phyloP scores from a whole-genome alignment of 768 basidiomycete species.

The Suillus hirtellus region DNA sequence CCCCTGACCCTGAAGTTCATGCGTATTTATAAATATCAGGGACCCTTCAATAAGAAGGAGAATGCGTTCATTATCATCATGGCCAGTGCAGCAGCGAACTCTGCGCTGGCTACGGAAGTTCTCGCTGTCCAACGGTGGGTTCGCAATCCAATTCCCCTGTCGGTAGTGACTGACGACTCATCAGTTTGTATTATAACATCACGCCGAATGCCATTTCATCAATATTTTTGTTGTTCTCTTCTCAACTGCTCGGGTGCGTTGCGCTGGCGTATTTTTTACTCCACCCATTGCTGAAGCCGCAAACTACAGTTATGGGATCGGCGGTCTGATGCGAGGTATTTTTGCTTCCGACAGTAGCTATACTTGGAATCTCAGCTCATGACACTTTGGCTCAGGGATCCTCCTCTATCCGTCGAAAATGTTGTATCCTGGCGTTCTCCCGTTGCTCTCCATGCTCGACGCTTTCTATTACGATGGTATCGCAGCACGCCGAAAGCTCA shows the following conservation, averaged over 20 bases:
- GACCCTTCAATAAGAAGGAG: slow-evolving; percentile 62
- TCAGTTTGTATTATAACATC: slow-evolving; percentile 47
- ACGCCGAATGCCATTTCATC: slow-evolving; percentile 46
- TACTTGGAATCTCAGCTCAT: not conserved
- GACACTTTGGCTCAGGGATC: slow-evolving; percentile 14
- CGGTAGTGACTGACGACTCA: not conserved
- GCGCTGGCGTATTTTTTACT: not conserved
- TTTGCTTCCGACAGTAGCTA: not conserved
- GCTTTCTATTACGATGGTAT: slow-evolving; percentile 43
- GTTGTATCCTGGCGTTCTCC: slow-evolving; percentile 39
- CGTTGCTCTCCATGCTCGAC: slow-evolving; percentile 29
- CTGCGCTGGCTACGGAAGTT: slow-evolving; percentile 54
- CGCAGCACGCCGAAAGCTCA: slow-evolving; percentile 42
- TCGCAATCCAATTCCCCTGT: too few species aligned
- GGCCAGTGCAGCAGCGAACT: slow-evolving; percentile 54
- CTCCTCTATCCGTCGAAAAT: slow-evolving; percentile 47
- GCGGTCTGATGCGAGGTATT: slow-evolving; percentile 51
- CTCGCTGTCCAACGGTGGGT: slow-evolving; percentile 47
- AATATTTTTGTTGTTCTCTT: slow-evolving; percentile 43
- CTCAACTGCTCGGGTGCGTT: slow-evolving; percentile 36
- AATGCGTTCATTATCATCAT: slow-evolving; percentile 60
- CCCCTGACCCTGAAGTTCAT: not conserved
- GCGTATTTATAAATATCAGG: slow-evolving; percentile 29
- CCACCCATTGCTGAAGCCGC: not conserved
- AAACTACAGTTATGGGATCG: slow-evolving; percentile 44